Evolutionary conservation across 2,329 filamentous ascomycete genomes (phyloP).

Genomic region (Bipolaris sorokiniana): DNA sequence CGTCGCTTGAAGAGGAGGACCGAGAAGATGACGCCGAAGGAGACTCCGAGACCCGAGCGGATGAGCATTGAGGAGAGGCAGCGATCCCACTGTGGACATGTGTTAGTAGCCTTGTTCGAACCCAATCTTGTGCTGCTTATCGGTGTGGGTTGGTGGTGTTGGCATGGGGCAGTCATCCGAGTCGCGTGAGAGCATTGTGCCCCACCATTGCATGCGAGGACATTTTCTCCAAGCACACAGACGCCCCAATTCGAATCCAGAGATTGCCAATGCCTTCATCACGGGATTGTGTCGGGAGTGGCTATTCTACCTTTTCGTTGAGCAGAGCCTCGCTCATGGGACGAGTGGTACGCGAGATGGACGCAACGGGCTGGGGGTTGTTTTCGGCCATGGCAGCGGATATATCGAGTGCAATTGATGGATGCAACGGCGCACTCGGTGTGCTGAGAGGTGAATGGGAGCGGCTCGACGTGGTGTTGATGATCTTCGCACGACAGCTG

Average conservation of each 20-base stretch:
- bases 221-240: neutral
- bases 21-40: constrained; percentile 98
- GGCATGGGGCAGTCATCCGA: neutral
- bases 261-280: neutral
- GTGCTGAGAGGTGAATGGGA: constrained; percentile 15
- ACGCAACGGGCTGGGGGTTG: constrained; percentile 61
- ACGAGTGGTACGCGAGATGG: constrained; percentile 71
- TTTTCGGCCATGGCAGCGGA: constrained; percentile 62
- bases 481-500: constrained; percentile 24
- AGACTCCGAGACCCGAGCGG: constrained; percentile 92
- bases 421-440: constrained; percentile 27
- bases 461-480: constrained; percentile 32
- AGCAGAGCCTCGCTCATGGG: constrained; percentile 97
- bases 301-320: constrained; percentile 86
- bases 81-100: constrained; percentile 83
- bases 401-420: constrained; percentile 38
- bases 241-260: neutral
- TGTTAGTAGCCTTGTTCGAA: constrained; percentile 29
- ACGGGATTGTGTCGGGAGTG: constrained; percentile 1
- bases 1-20: constrained; percentile 97
- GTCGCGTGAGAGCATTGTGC: constrained; percentile 22
- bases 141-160: neutral
- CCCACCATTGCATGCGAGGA: neutral
- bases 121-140: constrained; percentile 2
- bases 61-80: constrained; percentile 97